Evolutionary conservation across 164 flowering plant species (phyloP).

Genomic region (Cinnamomum micranthum): DNA sequence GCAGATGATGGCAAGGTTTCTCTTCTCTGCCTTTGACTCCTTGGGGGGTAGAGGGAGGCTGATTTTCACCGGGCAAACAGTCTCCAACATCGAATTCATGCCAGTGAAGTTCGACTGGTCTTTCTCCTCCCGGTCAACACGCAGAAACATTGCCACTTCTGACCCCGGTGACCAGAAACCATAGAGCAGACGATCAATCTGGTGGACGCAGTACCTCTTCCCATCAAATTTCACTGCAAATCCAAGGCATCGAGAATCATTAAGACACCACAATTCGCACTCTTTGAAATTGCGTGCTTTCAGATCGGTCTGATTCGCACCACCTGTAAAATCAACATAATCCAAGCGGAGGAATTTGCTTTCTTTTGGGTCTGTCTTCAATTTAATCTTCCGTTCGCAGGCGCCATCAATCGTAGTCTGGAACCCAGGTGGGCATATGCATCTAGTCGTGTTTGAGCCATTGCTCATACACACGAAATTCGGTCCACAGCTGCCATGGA

Average conservation of each 20-base stretch:
- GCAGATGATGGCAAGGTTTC: constrained; percentile 51
- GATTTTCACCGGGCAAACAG: constrained; percentile 49
- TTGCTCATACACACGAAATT: constrained; percentile 44
- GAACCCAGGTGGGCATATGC: constrained; percentile 64
- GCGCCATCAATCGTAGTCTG: background rate
- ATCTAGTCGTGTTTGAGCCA: constrained; percentile 17
- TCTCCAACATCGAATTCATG: constrained; percentile 42
- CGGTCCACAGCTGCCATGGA: constrained; percentile 53
- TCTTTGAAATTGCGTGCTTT: constrained; percentile 10
- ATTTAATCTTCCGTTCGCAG: constrained; percentile 35
- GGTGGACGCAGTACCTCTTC: constrained; percentile 39
- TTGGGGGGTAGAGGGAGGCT: constrained; percentile 54
- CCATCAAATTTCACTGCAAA: constrained; percentile 52
- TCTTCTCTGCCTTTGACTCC: constrained; percentile 35
- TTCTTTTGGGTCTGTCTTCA: background rate
- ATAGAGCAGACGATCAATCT: constrained; percentile 29
- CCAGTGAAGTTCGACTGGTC: constrained; percentile 51
- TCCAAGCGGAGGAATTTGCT: constrained; percentile 52
- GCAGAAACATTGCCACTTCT: constrained; percentile 36
- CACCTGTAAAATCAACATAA: constrained; percentile 51
- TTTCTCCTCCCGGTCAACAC: constrained; percentile 38
- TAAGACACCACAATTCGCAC: constrained; percentile 35
- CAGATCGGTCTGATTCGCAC: constrained; percentile 20
- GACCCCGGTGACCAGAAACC: constrained; percentile 75
- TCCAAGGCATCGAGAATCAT: constrained; percentile 37